phyloP scores from a whole-genome alignment of 1,284 basidiomycete species.

The Coniferiporia weirii region DNA sequence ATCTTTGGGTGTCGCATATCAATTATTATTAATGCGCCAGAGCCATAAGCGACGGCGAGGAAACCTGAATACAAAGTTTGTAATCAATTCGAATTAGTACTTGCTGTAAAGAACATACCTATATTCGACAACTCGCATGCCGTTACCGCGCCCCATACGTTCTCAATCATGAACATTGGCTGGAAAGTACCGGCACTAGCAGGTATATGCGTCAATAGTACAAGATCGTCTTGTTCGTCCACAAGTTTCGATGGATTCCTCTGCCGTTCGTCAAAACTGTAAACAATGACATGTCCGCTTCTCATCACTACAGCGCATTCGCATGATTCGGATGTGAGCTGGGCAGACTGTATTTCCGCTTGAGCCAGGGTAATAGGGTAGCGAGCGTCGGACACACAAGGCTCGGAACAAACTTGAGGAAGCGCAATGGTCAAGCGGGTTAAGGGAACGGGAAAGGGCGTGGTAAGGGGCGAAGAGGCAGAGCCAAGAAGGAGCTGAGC shows the following conservation, averaged over 20 bases:
- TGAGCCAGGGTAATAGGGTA: slow-evolving; percentile 29
- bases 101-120: slow-evolving; percentile 34
- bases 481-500: slow-evolving; percentile 56
- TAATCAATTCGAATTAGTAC: neutral
- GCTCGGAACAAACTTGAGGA: slow-evolving; percentile 42
- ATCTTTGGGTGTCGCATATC: slow-evolving; percentile 71
- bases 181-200: slow-evolving; percentile 42
- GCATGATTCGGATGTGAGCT: slow-evolving; percentile 59
- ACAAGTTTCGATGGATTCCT: slow-evolving; percentile 19
- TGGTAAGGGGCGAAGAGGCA: slow-evolving; percentile 39
- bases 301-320: slow-evolving; percentile 60
- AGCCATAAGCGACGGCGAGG: slow-evolving; percentile 61
- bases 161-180: slow-evolving; percentile 58
- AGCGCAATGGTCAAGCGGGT: slow-evolving; percentile 60
- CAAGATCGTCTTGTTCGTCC: slow-evolving; percentile 40
- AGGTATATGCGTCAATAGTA: slow-evolving; percentile 42
- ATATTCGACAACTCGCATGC: slow-evolving; percentile 63
- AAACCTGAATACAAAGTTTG: slow-evolving; percentile 47
- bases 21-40: slow-evolving; percentile 55
- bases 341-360: slow-evolving; percentile 45
- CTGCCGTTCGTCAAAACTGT: slow-evolving; percentile 41
- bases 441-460: slow-evolving; percentile 57
- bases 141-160: slow-evolving; percentile 44
- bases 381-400: slow-evolving; percentile 33
- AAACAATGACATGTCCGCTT: slow-evolving; percentile 66